A percentile compares a stretch with the other conserved stretches of the same genome.
phyloP scores from a whole-genome alignment of 2,329 filamentous ascomycete genomes.

The Rutstroemia sp. region DNA sequence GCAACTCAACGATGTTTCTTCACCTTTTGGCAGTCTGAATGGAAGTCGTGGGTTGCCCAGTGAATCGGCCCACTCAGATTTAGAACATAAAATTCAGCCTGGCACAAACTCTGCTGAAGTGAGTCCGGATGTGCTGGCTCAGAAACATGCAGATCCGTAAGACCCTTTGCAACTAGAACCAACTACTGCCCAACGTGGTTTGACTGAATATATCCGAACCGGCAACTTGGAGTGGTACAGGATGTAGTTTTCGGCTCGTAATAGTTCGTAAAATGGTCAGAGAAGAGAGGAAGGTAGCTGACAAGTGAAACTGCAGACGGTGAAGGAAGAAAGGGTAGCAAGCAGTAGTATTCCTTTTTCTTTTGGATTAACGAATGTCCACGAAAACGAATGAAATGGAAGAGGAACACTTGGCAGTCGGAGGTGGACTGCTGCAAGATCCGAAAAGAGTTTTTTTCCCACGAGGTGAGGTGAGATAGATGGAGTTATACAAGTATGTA shows the following conservation, averaged over 20 bases:
- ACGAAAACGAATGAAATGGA: background rate
- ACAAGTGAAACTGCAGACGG: background rate
- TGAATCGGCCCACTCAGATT: background rate
- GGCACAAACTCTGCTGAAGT: background rate
- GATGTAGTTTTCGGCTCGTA: background rate
- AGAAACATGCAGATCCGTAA: constrained; percentile 6
- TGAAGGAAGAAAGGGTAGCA: background rate
- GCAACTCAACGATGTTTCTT: background rate
- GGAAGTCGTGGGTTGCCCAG: background rate
- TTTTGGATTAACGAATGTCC: background rate
- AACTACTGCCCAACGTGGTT: constrained; percentile 1
- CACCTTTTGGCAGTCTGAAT: background rate
- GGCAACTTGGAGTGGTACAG: background rate
- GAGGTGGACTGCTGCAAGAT: background rate
- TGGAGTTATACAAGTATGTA: background rate
- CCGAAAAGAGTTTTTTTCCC: background rate
- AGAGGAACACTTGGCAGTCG: background rate
- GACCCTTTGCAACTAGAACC: constrained; percentile 2
- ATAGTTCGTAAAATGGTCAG: background rate
- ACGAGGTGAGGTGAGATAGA: background rate
- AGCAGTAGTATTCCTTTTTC: background rate
- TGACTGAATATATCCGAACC: background rate
- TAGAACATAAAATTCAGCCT: background rate
- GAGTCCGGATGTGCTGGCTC: constrained; percentile 7
- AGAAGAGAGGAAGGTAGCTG: background rate